A percentile compares a stretch with the other conserved stretches of the same genome.
Evolutionary conservation across 148 eudicot genomes (phyloP).

Genomic region (Amaranthus palmeri): DNA sequence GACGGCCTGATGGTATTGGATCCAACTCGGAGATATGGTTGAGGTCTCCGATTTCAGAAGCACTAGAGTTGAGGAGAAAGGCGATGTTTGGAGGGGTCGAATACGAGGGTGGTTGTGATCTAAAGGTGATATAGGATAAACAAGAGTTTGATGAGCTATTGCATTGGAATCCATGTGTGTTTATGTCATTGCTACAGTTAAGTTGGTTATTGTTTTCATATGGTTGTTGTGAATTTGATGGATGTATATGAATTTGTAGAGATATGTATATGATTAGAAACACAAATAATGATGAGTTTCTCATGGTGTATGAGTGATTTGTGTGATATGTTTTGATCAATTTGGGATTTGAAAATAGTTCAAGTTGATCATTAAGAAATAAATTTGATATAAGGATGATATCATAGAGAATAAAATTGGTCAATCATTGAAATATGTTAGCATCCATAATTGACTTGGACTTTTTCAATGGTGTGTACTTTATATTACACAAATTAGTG

Average conservation of each 20-base stretch:
- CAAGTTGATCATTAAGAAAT: too few relatives aligned
- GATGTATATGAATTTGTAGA: constrained; percentile 5
- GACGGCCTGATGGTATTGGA: constrained; percentile 28
- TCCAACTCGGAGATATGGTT: constrained; percentile 40
- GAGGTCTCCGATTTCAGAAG: constrained; percentile 28
- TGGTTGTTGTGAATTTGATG: constrained; percentile 40
- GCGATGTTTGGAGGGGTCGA: constrained; percentile 40
- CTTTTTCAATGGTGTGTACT: too few relatives aligned
- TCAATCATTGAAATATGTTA: too few relatives aligned
- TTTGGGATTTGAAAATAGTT: too few relatives aligned
- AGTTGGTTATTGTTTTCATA: constrained; percentile 65
- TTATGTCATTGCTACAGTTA: constrained; percentile 30
- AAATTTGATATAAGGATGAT: too few relatives aligned
- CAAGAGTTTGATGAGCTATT: constrained; percentile 34
- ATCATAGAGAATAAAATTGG: too few relatives aligned
- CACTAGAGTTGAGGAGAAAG: constrained; percentile 39
- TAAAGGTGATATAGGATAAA: constrained; percentile 61
- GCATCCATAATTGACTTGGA: too few relatives aligned
- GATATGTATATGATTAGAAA: neutral
- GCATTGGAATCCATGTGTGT: constrained; percentile 56
- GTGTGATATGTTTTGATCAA: too few relatives aligned
- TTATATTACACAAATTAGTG: too few relatives aligned
- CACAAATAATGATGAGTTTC: neutral
- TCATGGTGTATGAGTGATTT: neutral
- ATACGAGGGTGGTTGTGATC: constrained; percentile 41